Evolutionary conservation across 345 rosid genomes (phyloP), one percentile per base, ranked within the genome.

Genomic region (Tarenaya hassleriana): DNA sequence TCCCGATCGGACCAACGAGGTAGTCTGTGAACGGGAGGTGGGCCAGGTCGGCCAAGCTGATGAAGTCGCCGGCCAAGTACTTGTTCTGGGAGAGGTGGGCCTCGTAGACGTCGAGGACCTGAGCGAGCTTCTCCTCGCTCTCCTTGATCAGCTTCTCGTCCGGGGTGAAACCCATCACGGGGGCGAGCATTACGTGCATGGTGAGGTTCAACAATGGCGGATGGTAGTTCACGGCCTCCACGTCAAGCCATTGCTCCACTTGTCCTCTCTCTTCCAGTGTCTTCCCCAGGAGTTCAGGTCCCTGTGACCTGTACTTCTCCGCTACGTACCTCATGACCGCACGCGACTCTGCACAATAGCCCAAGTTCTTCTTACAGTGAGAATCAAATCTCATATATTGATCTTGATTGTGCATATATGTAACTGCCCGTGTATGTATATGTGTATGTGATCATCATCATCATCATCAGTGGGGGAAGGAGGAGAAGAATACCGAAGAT

Each of bases 221-320:
- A 34, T 85, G 73, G 62, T 27, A 80, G 44, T 54, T 70, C 1
- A 71, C 71, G 12, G 83, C 83, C 41, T 82, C 90, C 8, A 78
- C 80, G 4, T 86, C 82, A 0, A 86, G 70, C 90, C 90, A 85
- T 44, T 76, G 82, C 20, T 76, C 95, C 7, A 85, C 85, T 3
- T 65, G 62, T 4, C 77, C 95, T 44, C 67, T 68, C 16, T 68
- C 63, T 55, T 68, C 72, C 0, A 68, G 11, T 9, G 58, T 61
- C 61, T 61, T 61, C 42, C 67, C 72, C 9, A 68, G 57, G 10
- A 68, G 52, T 4, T 61, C 72, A 0, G 67, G 56, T 45, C 72
- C 67, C 55, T 67, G 72, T 55, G 67, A 62, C 35, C 54, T 56
- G 73, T 76, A 77, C n/a, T 82, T 85, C 32, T 85, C 76, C 13